Evolutionary conservation across 164 flowering plant species (phyloP).

Genomic region (Litsea cubeba): DNA sequence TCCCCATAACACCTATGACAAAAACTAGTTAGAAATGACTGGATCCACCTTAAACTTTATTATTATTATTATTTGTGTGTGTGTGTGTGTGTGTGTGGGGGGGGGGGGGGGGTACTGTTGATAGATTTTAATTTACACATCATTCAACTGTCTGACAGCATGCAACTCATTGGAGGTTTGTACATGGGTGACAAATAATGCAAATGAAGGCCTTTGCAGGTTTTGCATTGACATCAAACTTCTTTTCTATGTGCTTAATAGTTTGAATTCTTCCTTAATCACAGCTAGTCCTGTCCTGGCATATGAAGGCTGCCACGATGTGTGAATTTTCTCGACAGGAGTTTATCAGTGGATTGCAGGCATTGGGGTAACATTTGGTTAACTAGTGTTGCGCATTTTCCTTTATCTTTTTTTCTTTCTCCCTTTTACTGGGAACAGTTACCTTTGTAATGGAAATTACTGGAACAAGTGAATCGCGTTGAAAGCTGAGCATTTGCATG

Average conservation of each 20-base stretch:
- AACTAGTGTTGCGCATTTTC: neutral
- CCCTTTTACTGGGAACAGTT: neutral
- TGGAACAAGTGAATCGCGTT: neutral
- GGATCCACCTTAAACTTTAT: no score
- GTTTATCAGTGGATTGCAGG: conserved; percentile 80
- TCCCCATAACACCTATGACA: no score
- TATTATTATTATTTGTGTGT: no score
- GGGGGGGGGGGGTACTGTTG: no score
- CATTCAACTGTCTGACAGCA: no score
- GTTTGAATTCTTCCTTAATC: conserved; percentile 6
- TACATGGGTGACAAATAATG: neutral
- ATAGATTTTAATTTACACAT: no score
- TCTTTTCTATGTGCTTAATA: neutral
- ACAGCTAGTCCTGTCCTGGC: conserved; percentile 97
- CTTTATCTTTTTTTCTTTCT: neutral
- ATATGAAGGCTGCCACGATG: conserved; percentile 99
- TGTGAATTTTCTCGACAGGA: conserved; percentile 98
- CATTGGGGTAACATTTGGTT: conserved; percentile 59
- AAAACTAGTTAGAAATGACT: no score
- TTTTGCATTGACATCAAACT: neutral
- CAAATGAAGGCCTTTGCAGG: neutral
- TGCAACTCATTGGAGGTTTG: neutral
- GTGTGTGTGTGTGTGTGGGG: no score
- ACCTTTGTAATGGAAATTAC: neutral
- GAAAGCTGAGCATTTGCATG: conserved; percentile 15